These are phyloP conservation scores for Trichoderma brevicompactum DNA, from an alignment of 2,329 filamentous ascomycete species.

Conservation along the genomic window DNA sequence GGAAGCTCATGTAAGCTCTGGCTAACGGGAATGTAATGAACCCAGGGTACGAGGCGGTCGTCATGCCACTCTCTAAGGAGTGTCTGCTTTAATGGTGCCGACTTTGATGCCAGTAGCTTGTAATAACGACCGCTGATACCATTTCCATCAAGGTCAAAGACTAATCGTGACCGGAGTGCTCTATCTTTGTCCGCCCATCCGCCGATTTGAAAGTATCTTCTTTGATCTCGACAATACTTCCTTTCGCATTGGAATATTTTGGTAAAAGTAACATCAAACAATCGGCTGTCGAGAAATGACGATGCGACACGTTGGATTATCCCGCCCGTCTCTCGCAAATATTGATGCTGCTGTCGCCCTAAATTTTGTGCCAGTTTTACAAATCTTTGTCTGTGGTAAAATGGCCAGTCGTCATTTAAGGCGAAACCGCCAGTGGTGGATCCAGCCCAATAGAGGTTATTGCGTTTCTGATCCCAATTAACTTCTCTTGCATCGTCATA, in stretches of 20 bases:
- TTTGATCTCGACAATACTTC: constrained; percentile 44
- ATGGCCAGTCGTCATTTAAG: constrained; percentile 43
- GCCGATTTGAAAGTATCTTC: constrained; percentile 38
- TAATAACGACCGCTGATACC: constrained; percentile 59
- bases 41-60: constrained; percentile 59
- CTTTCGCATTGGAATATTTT: constrained; percentile 51
- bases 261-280: constrained; percentile 53
- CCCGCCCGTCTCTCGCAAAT: constrained; percentile 39
- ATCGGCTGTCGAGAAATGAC: constrained; percentile 43
- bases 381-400: constrained; percentile 55
- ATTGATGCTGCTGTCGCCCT: constrained; percentile 35
- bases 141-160: constrained; percentile 61
- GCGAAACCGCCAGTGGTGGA: constrained; percentile 56
- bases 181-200: constrained; percentile 42
- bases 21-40: constrained; percentile 61
- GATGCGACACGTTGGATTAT: constrained; percentile 33
- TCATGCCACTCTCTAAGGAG: constrained; percentile 63
- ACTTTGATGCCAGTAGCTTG: constrained; percentile 53
- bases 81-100: constrained; percentile 56
- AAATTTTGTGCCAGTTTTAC: constrained; percentile 45
- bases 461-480: constrained; percentile 54
- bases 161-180: constrained; percentile 47
- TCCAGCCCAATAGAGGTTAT: constrained; percentile 61
- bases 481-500: constrained; percentile 50
- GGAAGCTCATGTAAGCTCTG: constrained; percentile 55